A percentile compares a stretch with the other conserved stretches of the same genome.
These are phyloP conservation scores for Parasitella parasitica DNA, from an alignment of 371 early-diverging fungal species.

Conservation along the genomic window DNA sequence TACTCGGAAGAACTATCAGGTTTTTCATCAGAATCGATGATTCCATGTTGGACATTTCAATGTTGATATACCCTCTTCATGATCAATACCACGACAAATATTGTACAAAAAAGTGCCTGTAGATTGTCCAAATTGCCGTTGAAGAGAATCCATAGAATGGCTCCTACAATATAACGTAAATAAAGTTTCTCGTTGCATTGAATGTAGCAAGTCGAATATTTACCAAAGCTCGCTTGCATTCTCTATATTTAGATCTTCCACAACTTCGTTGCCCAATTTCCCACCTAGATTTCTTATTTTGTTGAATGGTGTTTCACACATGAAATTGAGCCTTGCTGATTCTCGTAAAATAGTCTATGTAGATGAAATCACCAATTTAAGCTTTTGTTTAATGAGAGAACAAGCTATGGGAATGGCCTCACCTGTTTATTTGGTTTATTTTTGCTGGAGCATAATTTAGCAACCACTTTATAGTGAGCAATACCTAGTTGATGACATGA, in stretches of 20 bases:
- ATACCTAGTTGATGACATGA: too few species aligned
- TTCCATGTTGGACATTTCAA: background rate
- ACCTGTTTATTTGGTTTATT: slow-evolving; percentile 87
- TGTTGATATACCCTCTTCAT: slow-evolving; percentile 53
- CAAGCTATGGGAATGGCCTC: slow-evolving; percentile 15
- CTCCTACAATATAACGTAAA: background rate
- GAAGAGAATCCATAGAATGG: slow-evolving; percentile 30
- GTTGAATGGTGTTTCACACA: slow-evolving; percentile 64
- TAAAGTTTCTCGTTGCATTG: background rate
- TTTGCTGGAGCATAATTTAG: slow-evolving; percentile 81
- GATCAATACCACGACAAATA: slow-evolving; percentile 64
- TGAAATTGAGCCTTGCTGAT: slow-evolving; percentile 52
- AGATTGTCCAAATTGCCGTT: slow-evolving; percentile 38
- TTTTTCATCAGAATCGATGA: background rate
- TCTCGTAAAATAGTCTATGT: slow-evolving; percentile 58
- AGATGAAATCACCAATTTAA: slow-evolving; percentile 18
- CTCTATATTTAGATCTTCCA: slow-evolving; percentile 54
- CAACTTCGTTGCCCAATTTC: slow-evolving; percentile 79
- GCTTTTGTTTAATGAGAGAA: background rate
- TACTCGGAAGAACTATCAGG: slow-evolving; percentile 39
- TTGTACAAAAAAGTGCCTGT: slow-evolving; percentile 61
- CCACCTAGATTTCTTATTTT: slow-evolving; percentile 88
- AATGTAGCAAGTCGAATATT: background rate
- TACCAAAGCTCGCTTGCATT: slow-evolving; percentile 53
- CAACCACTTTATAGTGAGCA: slow-evolving; percentile 80